Base-by-base conservation (phyloP, 768 basidiomycete genomes). In the Boletus sp. region DNA sequence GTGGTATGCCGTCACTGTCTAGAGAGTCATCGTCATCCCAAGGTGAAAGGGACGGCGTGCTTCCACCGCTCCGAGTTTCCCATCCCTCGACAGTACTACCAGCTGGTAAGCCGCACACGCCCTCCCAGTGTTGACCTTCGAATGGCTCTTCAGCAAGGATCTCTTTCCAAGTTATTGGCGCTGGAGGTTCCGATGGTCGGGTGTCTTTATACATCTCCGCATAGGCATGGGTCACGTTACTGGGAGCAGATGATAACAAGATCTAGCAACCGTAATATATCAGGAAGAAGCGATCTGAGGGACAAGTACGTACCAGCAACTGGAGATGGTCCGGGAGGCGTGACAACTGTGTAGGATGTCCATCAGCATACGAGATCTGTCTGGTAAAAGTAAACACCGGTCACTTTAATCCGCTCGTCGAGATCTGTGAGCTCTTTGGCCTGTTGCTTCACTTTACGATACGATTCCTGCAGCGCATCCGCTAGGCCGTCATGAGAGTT, bases 91-190 rank as follows among this genome's bases (percentile, higher is more conserved):
- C 67, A 1, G 76, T 77, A 54, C 72, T 75, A 30, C 83, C 81
- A n/a, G 76, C 69, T 29, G 81, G 80, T 28, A 78, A 68, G 8
- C 78, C 85, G 59, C 82, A 83, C n/a, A 82, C 81, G 1, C 88
- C 88, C 65, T 89, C 82, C 90, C 90, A 92, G 64, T 92, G 91
- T 58, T 92, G 84, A 15, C 89, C 92, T 70, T 92, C 88, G 58
- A 90, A 89, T 4, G 90, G 89, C 55, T 92, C 91, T 64, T 91
- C 90, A 1, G 80, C 80, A 15, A 93, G 78, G 50, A 94, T 92
- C n/a, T 84, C 79, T 57, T 79, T 76, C 92, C 92, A 94, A 4
- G 87, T 90, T 7, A 91, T 71, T 1, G 76, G 63, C 4, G 75
- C 68, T 7, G 67, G 76, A 7, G 61, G 55, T 45, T 64, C 48